phyloP scores from a whole-genome alignment of 805 yeast species.

The Myxozyma geophila region DNA sequence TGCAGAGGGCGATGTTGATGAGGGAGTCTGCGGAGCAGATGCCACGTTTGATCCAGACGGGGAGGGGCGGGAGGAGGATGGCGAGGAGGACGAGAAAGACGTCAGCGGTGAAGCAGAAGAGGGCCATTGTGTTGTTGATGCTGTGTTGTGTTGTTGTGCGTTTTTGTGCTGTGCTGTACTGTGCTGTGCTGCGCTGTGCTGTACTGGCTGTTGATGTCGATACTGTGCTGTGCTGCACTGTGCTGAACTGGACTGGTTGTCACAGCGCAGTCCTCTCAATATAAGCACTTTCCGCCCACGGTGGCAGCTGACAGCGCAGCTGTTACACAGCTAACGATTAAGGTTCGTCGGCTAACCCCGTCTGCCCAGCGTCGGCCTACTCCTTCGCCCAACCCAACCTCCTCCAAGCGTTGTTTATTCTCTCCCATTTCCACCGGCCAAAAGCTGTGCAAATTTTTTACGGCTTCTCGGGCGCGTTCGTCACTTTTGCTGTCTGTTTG shows the following conservation, averaged over 20 bases:
- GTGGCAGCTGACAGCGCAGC: too few relatives aligned
- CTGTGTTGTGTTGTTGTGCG: neutral
- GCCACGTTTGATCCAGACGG: slow-evolving; percentile 76
- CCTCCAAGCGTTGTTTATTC: neutral
- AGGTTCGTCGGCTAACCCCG: slow-evolving; percentile 15
- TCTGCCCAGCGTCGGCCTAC: slow-evolving; percentile 8
- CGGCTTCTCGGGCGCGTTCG: neutral
- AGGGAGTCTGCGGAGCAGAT: slow-evolving; percentile 68
- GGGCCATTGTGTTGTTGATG: slow-evolving; percentile 19
- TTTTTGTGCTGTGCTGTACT: neutral
- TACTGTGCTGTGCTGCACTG: too few relatives aligned
- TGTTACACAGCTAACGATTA: too few relatives aligned
- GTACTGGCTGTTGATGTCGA: too few relatives aligned
- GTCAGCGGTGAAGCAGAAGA: slow-evolving; percentile 48
- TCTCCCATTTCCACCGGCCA: neutral
- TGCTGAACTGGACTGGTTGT: too few relatives aligned
- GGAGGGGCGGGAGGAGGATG: slow-evolving; percentile 75
- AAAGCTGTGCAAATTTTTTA: neutral
- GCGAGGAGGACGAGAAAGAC: slow-evolving; percentile 71
- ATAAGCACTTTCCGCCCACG: too few relatives aligned
- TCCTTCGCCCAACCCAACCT: neutral
- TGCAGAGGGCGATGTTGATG: slow-evolving; percentile 71
- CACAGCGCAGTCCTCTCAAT: too few relatives aligned
- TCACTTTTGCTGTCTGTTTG: neutral
- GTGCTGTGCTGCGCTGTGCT: neutral